Evolutionary conservation across 257 asterid genomes (phyloP), one percentile per base, ranked within the genome.

Genomic region (Ehretia macrophylla): DNA sequence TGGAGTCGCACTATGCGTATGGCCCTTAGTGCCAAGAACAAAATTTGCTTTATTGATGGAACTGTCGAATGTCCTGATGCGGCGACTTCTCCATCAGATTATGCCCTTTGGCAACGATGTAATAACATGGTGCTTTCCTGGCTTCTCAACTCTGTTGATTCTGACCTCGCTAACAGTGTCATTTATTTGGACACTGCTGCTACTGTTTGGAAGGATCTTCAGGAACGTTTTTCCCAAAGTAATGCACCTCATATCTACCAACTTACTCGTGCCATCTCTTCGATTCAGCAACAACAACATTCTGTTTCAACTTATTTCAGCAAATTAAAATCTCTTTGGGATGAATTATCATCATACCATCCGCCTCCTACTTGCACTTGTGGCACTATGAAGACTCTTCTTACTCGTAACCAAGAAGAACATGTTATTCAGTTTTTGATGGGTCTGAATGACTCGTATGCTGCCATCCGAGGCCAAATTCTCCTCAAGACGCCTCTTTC

Each of bases 401-500:
- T 3, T 42, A 10, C 3, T 3, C 47, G 47, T 2, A 2, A 42
- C 2, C 11, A 10, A 10, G 47, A 27, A 42, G 47, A 42, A 42
- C 12, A 10, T 1, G 47, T 42, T 11, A 2, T 52, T 0, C 42
- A 55, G 8, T 55, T 55, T 55, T 17, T 55, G 10, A 55, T 55
- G 45, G 60, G 21, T 6, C 45, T 55, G 11, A 27, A 55, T 55
- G 60, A 55, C 0, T 3, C 60, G 17, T 55, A 18, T 55, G 8
- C 60, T 0, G 42, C 17, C 11, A 22, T 55, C 27, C n/a, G 22
- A 1, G n/a, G 45, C 5, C 17, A 55, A 16, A 32, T 55, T 13
- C 60, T 55, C 2, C 45, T 55, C 20, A 55, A 27, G 60, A 55
- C 14, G 0, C 60, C 60, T 17, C n/a, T 55, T 8, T 20, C 60